A percentile compares a stretch with the other conserved stretches of the same genome.
phyloP scores from a whole-genome alignment of 192 early-diverging fungal genomes.

The Rhizophagus sp. region DNA sequence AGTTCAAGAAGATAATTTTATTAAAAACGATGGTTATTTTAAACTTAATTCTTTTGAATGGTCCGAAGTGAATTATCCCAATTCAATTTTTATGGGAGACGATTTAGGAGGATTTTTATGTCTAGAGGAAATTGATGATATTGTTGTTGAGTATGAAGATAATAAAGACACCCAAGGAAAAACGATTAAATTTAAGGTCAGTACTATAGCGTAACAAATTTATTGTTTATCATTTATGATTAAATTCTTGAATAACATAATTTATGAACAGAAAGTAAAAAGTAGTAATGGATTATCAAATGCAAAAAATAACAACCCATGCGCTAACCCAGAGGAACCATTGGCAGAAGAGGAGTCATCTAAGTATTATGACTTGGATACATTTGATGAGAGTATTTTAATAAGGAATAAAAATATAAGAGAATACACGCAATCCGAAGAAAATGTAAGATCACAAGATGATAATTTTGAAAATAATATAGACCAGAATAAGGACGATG shows the following conservation, averaged over 20 bases:
- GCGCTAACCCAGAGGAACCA: conserved; percentile 52
- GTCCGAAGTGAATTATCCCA: conserved; percentile 19
- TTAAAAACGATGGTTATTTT: background rate
- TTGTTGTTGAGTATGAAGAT: conserved; percentile 76
- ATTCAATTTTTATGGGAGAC: conserved; percentile 34
- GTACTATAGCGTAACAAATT: background rate
- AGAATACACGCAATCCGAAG: background rate
- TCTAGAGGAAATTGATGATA: conserved; percentile 85
- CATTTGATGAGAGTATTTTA: conserved; percentile 67
- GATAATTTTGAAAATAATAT: conserved; percentile 1
- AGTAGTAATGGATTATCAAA: conserved; percentile 22
- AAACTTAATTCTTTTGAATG: conserved; percentile 13
- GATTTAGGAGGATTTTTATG: conserved; percentile 81
- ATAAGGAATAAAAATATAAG: background rate
- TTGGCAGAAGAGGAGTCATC: conserved; percentile 46
- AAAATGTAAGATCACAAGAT: conserved; percentile 24
- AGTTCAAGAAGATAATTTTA: background rate
- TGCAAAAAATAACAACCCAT: conserved; percentile 35
- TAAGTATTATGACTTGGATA: conserved; percentile 75
- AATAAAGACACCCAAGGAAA: conserved; percentile 64
- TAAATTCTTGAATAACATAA: background rate
- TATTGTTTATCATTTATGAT: too few relatives aligned
- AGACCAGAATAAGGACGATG: background rate
- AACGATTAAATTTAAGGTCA: conserved; percentile 73
- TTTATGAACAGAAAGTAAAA: conserved; percentile 6